Base-by-base conservation (phyloP, 179 eudicot species). In the Actinidia arguta region DNA sequence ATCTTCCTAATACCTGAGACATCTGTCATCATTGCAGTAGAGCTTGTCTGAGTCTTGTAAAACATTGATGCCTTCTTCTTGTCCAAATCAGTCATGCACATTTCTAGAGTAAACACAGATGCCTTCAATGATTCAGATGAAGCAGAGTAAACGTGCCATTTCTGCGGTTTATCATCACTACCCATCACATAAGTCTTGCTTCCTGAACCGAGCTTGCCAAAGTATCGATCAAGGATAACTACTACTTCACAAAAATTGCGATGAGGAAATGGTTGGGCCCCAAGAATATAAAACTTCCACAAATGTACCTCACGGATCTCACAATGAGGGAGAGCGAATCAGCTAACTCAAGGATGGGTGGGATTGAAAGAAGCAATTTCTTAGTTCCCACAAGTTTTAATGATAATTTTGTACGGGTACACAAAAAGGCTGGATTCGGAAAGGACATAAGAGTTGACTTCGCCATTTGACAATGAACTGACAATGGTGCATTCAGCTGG, bases 401-500 rank as follows among this genome's bases (percentile, higher is more conserved):
- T 88, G 73, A 93, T 89, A 18, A 93, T 81, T 81, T 92, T 92
- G 90, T 90, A 88, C 0, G 94, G 83, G 83, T 85, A 91, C 47
- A 93, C 92, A 86, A 94, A 94, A 64, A 94, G 93, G 90, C 98
- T 94, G 16, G 98, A 94, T 91, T 94, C 98, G 11, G 98, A 94
- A 2, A 94, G 86, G 63, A 94, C 98, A 5, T 94, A 93, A n/a
- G 98, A 94, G 81, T 94, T 31, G 5, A 94, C 92, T 8, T 85
- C 80, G 61, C 88, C 92, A 59, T 94, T 94, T 2, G 91, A 83
- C 68, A 94, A 85, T 1, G 97, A 93, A 80, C 87, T 83, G 17
- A 93, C 97, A 81, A 93, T 93, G 76, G 95, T 93, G 94, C 98
- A 95, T 80, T 91, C 94, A 63, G 97, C 98, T 25, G 97, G 92